Conservation (phyloP, 441 rosid species). For the Theobroma grandiflorum region DNA sequence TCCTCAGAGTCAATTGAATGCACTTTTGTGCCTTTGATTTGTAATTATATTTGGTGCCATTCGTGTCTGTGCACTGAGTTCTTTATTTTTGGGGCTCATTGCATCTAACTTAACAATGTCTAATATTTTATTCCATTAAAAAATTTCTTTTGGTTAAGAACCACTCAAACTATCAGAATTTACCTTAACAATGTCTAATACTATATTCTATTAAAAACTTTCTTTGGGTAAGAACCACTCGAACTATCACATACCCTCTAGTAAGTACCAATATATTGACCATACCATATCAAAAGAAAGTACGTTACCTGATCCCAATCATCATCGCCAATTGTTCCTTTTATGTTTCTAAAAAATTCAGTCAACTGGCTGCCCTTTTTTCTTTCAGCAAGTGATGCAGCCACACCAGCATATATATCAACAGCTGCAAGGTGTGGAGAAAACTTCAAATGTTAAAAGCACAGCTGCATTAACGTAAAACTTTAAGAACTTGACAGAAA, state of each 20-base stretch:
- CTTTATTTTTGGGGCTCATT: not conserved
- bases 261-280: not conserved
- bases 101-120: slow-evolving; percentile 11
- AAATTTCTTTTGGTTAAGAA: not conserved
- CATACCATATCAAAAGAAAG: slow-evolving; percentile 19
- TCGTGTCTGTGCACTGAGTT: slow-evolving; percentile 9
- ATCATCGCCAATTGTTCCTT: slow-evolving; percentile 89
- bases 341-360: slow-evolving; percentile 92
- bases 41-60: not conserved
- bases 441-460: slow-evolving; percentile 25
- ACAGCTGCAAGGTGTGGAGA: slow-evolving; percentile 65
- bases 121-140: not conserved
- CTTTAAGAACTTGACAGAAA: slow-evolving; percentile 1
- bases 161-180: not conserved
- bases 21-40: slow-evolving; percentile 14
- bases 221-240: not conserved
- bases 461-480: slow-evolving; percentile 16
- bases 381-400: slow-evolving; percentile 94
- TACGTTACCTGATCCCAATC: slow-evolving; percentile 95
- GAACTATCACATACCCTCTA: not conserved
- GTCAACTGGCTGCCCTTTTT: slow-evolving; percentile 94
- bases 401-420: slow-evolving; percentile 97
- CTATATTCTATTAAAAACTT: not conserved
- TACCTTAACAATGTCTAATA: not conserved
- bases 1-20: slow-evolving; percentile 4